phyloP scores from a whole-genome alignment of 345 rosid genomes.

The Arabis alpina region DNA sequence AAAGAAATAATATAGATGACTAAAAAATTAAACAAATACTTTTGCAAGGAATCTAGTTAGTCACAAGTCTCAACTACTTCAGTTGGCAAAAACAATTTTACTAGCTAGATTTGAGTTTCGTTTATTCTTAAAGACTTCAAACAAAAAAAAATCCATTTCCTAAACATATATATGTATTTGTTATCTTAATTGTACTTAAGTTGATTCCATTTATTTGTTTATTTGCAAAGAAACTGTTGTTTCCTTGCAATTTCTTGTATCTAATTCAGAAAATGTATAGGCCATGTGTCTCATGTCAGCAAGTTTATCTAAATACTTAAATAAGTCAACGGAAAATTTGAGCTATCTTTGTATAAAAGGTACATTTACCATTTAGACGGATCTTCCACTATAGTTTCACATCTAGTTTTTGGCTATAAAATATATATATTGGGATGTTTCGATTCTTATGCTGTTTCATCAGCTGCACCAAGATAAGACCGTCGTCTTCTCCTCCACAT shows the following conservation, averaged over 20 bases:
- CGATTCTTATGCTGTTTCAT: slow-evolving; percentile 28
- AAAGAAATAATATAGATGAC: not conserved
- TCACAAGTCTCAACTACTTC: slow-evolving; percentile 6
- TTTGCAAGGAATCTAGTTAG: slow-evolving; percentile 8
- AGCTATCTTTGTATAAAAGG: not conserved
- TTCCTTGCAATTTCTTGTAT: slow-evolving; percentile 10
- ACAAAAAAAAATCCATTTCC: not conserved
- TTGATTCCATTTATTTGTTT: not conserved
- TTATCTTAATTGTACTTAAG: not conserved
- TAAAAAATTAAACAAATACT: slow-evolving; percentile 3
- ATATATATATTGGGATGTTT: slow-evolving; percentile 21
- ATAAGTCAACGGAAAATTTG: slow-evolving; percentile 16
- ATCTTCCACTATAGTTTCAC: not conserved
- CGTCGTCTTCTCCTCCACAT: slow-evolving; percentile 16
- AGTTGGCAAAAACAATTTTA: not conserved
- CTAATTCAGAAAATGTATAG: not conserved
- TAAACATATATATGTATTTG: not conserved
- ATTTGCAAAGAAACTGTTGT: not conserved
- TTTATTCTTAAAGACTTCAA: not conserved
- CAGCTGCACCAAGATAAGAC: slow-evolving; percentile 35
- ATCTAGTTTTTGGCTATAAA: slow-evolving; percentile 10
- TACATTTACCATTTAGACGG: not conserved
- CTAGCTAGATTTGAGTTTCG: not conserved
- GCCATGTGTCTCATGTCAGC: slow-evolving; percentile 26
- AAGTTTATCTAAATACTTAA: slow-evolving; percentile 11